Base-by-base conservation (phyloP, 2,329 filamentous ascomycete genomes). In the Furcasterigmium sp. region DNA sequence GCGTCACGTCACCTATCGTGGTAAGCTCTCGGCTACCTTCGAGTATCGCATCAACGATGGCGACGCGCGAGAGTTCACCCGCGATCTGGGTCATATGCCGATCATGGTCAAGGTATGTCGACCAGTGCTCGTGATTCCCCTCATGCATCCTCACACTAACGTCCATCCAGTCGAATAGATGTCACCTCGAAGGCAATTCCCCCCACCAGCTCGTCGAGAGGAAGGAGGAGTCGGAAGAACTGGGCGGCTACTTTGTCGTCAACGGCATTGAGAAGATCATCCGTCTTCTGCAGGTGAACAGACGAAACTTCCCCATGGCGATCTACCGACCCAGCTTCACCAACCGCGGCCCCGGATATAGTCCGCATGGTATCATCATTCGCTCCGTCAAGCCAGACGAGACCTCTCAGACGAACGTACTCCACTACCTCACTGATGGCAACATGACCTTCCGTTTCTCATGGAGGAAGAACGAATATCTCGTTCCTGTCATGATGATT, bases 181-280 rank as follows among this genome's bases (percentile, higher is more conserved):
- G 93, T 61, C 90, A 98, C 60, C 78, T 98, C 20, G 84, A 95
- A 62, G 85, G 85, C 49, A 84, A 91, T 56, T 84, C 88, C 6
- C 93, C 93, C 0, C 84, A 84, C 10, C 76, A 86, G 56, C 76
- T 98, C 14, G 89, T 97, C 23, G 76, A 85, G 50, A 81, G 82
- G 47, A 95, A 96, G 62, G 93, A 98, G 67, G 93, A 98, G 65
- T 87, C 91, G 0, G 93, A 98, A 65, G 93, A 98, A 65, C 69
- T 97, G 25, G 93, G 93, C 29, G 93, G 93, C 36, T 98, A 97
- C 64, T 98, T 97, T 60, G 82, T 98, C 56, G 87, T 98, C 57
- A 98, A 98, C 62, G 93, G 93, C 51, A 95, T 91, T 58, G 93
- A 98, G 65, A 97, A 96, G 70, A 80, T 97, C 45, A 90, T 97